Evolutionary conservation across 2,329 filamentous ascomycete species (phyloP).

Genomic region (Sporothrix protearum): DNA sequence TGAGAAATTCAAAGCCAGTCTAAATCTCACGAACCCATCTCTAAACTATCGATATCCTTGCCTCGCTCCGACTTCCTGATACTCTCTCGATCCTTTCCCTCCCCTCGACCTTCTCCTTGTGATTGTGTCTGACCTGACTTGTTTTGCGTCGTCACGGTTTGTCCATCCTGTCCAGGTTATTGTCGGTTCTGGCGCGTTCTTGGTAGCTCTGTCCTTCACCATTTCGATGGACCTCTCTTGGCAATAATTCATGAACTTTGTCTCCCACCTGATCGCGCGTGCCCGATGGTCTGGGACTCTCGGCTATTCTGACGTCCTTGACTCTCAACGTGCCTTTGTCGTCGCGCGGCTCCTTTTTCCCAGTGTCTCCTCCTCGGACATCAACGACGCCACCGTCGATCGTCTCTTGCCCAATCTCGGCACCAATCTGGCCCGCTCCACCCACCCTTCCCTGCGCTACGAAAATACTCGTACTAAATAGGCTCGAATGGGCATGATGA

Average conservation of each 20-base stretch:
- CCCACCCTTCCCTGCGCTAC: background rate
- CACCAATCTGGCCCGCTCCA: slow-evolving; percentile 11
- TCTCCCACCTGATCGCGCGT: background rate
- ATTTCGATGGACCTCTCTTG: slow-evolving; percentile 10
- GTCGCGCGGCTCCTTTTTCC: background rate
- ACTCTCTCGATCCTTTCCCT: background rate
- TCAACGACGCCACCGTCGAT: slow-evolving; percentile 13
- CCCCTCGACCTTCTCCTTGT: background rate
- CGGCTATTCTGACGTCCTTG: background rate
- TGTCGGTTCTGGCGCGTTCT: background rate
- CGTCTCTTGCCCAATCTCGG: slow-evolving; percentile 17
- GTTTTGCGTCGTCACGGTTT: slow-evolving; percentile 1
- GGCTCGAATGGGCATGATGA: background rate
- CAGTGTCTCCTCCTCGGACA: background rate
- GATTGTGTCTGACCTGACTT: background rate
- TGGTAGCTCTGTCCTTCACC: background rate
- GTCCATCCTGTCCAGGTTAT: background rate
- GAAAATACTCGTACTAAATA: background rate
- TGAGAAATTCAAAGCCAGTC: background rate
- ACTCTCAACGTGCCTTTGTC: background rate
- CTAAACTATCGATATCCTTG: background rate
- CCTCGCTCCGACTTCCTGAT: background rate
- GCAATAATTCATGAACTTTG: background rate
- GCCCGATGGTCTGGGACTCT: background rate
- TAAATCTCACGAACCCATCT: background rate